Conservation (phyloP, 805 yeast genomes). For the Ogataea chonburiensis region DNA sequence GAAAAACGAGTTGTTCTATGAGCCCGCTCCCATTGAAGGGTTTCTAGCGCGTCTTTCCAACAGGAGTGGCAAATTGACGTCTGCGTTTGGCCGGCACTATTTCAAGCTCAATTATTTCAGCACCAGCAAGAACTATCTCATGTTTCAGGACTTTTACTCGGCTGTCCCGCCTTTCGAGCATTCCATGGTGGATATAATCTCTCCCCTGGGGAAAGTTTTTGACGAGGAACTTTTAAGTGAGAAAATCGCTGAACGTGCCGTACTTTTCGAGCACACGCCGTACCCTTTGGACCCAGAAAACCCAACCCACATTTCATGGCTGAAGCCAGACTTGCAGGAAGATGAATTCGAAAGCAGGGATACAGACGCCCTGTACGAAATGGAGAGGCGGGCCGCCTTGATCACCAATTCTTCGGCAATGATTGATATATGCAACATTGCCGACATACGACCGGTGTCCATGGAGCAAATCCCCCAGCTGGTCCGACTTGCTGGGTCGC, state of each 20-base stretch:
- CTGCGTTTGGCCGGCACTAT: conserved; percentile 37
- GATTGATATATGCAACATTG: conserved; percentile 56
- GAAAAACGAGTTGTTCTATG: conserved; percentile 35
- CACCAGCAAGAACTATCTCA: conserved; percentile 59
- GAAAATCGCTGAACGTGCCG: conserved; percentile 32
- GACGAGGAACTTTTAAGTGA: conserved; percentile 27
- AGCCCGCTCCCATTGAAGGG: conserved; percentile 82
- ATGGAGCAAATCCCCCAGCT: conserved; percentile 23
- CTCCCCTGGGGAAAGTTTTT: conserved; percentile 38
- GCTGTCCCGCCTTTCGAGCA: conserved; percentile 60
- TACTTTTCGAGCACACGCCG: conserved; percentile 49
- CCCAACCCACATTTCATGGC: conserved; percentile 61
- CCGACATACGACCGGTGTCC: conserved; percentile 37
- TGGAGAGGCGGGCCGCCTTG: conserved; percentile 57
- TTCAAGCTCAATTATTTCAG: conserved; percentile 61
- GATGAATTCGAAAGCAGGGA: conserved; percentile 52
- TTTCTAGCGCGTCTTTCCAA: conserved; percentile 60
- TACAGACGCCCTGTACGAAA: conserved; percentile 57
- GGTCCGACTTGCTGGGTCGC: conserved; percentile 31
- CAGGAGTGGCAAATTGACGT: conserved; percentile 41
- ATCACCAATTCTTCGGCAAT: conserved; percentile 58
- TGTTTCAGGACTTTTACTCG: conserved; percentile 51
- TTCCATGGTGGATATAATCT: conserved; percentile 19
- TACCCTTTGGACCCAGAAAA: conserved; percentile 49
- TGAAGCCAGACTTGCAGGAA: conserved; percentile 37